Base-by-base conservation (phyloP, 768 basidiomycete genomes). In the Lanmaoa rubissima region DNA sequence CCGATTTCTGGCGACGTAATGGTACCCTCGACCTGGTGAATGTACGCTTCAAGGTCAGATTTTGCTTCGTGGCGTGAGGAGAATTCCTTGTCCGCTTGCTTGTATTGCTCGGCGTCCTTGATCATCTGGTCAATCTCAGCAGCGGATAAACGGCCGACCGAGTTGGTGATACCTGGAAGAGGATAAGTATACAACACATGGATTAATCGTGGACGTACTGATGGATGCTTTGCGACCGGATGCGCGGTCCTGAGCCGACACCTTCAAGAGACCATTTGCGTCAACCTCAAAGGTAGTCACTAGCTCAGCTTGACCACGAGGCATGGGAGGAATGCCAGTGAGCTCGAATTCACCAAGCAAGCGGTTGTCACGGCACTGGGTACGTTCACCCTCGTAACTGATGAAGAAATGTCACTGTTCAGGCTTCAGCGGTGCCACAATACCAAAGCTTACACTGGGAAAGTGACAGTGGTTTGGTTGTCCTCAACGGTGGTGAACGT, bases 91-190 rank as follows among this genome's bases (percentile, higher is more conserved):
- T 94, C 91, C 28, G 90, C 92, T 72, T 86, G 84, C 82, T 94
- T 95, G 85, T 84, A 97, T 75, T 94, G 92, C 76, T 98, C 96
- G 52, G 97, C 69, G 71, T 98, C 96, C 82, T 95, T 94, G 82
- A 98, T 97, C 97, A 98, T 98, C 78, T 98, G 95, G 70, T 98
- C 95, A 62, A 99, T 99, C 83, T 99, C 97, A 65, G 88, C 92
- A 51, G 89, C 85, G 47, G 96, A 97, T 65, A 99, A 86, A 78
- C 97, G 95, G 64, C 97, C 97, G 70, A 98, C 97, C 56, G 95
- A 98, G 85, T 98, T 99, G 77, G 94, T 94, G 76, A 98, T 96
- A 77, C 88, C 89, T 92, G 60, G 8, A 62, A 48, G 21, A 58
- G 44, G 40, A n/a, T 60, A 41, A 61, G 31, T 17, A 59, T 35